phyloP scores from a whole-genome alignment of 2,329 filamentous ascomycete species.

The Pyrenophora teres region DNA sequence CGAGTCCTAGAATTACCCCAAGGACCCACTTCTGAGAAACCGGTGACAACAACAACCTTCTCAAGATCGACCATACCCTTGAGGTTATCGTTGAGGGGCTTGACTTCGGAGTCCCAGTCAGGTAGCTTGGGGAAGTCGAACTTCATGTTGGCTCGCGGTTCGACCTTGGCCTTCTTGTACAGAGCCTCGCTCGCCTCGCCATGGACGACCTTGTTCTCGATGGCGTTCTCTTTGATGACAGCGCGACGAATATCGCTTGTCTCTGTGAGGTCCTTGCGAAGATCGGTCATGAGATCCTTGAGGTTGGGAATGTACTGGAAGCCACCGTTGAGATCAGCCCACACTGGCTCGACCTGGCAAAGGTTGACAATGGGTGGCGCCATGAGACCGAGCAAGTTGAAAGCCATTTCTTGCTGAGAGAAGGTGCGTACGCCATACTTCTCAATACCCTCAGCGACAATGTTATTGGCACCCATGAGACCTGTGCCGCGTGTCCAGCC shows the following conservation, averaged over 20 bases:
- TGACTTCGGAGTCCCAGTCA: conserved; percentile 88
- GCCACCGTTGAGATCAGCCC: conserved; percentile 95
- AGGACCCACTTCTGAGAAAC: conserved; percentile 92
- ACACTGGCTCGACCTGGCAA: conserved; percentile 93
- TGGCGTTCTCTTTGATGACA: conserved; percentile 91
- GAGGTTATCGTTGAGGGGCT: conserved; percentile 83
- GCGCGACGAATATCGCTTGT: conserved; percentile 91
- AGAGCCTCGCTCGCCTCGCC: conserved; percentile 89
- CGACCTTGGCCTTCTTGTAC: conserved; percentile 91
- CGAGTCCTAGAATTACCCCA: conserved; percentile 98
- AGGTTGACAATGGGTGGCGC: conserved; percentile 90
- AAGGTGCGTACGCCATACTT: conserved; percentile 96
- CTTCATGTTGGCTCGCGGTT: conserved; percentile 96
- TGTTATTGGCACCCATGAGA: conserved; percentile 97
- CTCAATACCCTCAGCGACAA: conserved; percentile 96
- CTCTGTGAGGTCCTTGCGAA: conserved; percentile 93
- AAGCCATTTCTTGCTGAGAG: conserved; percentile 99
- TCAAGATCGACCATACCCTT: conserved; percentile 99
- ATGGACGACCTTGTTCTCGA: conserved; percentile 97
- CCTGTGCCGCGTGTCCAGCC: conserved; percentile 99
- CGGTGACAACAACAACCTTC: conserved; percentile 96
- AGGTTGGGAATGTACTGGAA: conserved; percentile 96
- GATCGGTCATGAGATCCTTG: conserved; percentile 89
- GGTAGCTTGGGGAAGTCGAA: conserved; percentile 91
- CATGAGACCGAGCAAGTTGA: conserved; percentile 97